Evolutionary conservation across 345 rosid species (phyloP).

Genomic region (Trapa bicornis): DNA sequence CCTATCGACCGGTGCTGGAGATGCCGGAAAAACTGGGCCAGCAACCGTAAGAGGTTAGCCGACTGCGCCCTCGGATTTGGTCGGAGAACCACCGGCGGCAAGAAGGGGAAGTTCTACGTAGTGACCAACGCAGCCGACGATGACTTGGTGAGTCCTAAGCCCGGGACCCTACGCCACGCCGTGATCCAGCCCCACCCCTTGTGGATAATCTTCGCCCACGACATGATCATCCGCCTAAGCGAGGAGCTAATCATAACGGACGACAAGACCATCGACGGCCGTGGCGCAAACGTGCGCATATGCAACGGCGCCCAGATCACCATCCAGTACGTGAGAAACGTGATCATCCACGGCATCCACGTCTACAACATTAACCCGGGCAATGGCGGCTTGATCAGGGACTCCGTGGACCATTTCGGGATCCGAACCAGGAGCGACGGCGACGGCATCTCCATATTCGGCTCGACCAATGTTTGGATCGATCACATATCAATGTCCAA

Average conservation of each 20-base stretch:
- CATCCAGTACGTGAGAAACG: slow-evolving; percentile 36
- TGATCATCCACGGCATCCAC: slow-evolving; percentile 57
- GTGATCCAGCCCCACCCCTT: slow-evolving; percentile 32
- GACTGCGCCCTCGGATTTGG: slow-evolving; percentile 62
- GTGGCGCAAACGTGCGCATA: slow-evolving; percentile 44
- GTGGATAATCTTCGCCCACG: slow-evolving; percentile 40
- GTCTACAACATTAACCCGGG: slow-evolving; percentile 39
- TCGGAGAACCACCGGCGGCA: slow-evolving; percentile 48
- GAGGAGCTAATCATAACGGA: slow-evolving; percentile 51
- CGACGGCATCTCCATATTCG: slow-evolving; percentile 60
- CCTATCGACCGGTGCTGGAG: slow-evolving; percentile 89
- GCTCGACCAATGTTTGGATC: slow-evolving; percentile 57
- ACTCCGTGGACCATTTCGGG: slow-evolving; percentile 45
- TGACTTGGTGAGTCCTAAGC: slow-evolving; percentile 19
- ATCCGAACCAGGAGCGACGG: slow-evolving; percentile 52
- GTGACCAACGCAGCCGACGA: slow-evolving; percentile 52
- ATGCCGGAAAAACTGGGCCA: slow-evolving; percentile 49
- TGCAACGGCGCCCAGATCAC: slow-evolving; percentile 53
- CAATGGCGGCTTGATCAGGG: slow-evolving; percentile 55
- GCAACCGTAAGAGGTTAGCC: slow-evolving; percentile 39
- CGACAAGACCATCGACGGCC: slow-evolving; percentile 65
- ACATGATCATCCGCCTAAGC: slow-evolving; percentile 49
- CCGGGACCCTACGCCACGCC: slow-evolving; percentile 26
- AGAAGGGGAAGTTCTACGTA: slow-evolving; percentile 35
- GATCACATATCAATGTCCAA: slow-evolving; percentile 62